Evolutionary conservation across 805 yeast species (phyloP).

Genomic region (Spencermartinsiella europaea): DNA sequence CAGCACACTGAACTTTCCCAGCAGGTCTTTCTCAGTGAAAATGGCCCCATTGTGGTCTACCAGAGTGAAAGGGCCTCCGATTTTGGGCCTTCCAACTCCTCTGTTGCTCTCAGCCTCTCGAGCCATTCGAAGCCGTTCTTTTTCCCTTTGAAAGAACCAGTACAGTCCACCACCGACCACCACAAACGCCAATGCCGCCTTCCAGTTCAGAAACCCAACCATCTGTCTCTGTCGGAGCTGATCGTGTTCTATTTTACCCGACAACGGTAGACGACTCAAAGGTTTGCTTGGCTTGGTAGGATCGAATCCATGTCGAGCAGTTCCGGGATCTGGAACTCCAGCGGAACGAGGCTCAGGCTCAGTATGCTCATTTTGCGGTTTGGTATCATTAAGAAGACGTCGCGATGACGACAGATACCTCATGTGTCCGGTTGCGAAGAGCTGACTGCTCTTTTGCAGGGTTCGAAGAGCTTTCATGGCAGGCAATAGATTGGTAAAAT

Average conservation of each 20-base stretch:
- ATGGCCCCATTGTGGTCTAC: conserved; percentile 62
- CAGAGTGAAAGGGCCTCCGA: conserved; percentile 85
- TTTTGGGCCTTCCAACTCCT: conserved; percentile 85
- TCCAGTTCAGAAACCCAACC: conserved; percentile 60
- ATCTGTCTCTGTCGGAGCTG: conserved; percentile 33
- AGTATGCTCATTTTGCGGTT: not conserved
- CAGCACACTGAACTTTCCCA: conserved; percentile 75
- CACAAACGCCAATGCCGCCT: conserved; percentile 63
- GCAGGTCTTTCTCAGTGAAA: conserved; percentile 73
- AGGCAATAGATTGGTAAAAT: no score
- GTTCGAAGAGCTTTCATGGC: no score
- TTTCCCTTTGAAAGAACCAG: conserved; percentile 68
- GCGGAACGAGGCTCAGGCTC: not conserved
- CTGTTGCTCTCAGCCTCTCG: conserved; percentile 79
- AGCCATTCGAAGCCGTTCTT: conserved; percentile 65
- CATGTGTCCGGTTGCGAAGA: no score
- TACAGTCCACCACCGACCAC: conserved; percentile 68
- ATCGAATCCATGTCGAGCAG: conserved; percentile 23
- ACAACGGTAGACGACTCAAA: conserved; percentile 74
- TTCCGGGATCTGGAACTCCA: conserved; percentile 19
- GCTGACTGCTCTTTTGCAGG: no score
- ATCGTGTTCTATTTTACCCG: conserved; percentile 38
- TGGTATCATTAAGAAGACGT: not conserved
- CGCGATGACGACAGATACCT: not conserved
- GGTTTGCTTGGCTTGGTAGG: conserved; percentile 49